A percentile compares a stretch with the other conserved stretches of the same genome.
These are phyloP conservation scores for Sporothrix variecibatus DNA, from an alignment of 2,329 filamentous ascomycete genomes.

Conservation along the genomic window DNA sequence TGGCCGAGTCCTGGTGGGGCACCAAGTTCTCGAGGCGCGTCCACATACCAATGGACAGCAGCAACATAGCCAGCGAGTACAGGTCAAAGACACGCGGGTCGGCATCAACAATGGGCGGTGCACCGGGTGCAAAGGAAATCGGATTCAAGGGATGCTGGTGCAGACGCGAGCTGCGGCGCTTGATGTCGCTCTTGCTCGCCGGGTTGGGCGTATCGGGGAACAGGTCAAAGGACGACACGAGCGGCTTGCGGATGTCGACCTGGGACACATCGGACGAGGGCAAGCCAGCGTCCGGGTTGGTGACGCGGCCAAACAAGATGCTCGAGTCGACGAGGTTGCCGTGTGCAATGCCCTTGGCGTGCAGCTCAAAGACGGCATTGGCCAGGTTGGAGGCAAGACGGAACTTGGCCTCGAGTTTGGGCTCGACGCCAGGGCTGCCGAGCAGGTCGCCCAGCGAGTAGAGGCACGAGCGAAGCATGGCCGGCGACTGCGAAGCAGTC, in stretches of 20 bases:
- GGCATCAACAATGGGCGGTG: conserved; percentile 51
- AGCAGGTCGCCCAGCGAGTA: conserved; percentile 59
- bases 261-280: conserved; percentile 41
- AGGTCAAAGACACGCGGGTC: conserved; percentile 66
- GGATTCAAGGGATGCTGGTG: conserved; percentile 70
- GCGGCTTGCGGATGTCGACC: conserved; percentile 66
- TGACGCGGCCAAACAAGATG: conserved; percentile 63
- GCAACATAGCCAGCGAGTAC: conserved; percentile 71
- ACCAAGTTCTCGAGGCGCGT: conserved; percentile 61
- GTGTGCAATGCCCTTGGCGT: conserved; percentile 68
- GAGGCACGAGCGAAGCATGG: conserved; percentile 53
- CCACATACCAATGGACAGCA: conserved; percentile 77
- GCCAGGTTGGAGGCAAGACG: conserved; percentile 71
- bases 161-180: conserved; percentile 43
- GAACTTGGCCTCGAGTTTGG: conserved; percentile 74
- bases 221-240: conserved; percentile 73
- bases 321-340: conserved; percentile 69
- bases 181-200: conserved; percentile 34
- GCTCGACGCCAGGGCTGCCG: conserved; percentile 55
- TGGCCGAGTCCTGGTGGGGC: conserved; percentile 48
- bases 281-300: conserved; percentile 35
- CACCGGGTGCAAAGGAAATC: conserved; percentile 44
- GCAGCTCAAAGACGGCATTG: conserved; percentile 72
- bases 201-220: conserved; percentile 57
- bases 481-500: conserved; percentile 42